These are phyloP conservation scores for Gossypium davidsonii DNA, from an alignment of 441 rosid species.

Conservation along the genomic window DNA sequence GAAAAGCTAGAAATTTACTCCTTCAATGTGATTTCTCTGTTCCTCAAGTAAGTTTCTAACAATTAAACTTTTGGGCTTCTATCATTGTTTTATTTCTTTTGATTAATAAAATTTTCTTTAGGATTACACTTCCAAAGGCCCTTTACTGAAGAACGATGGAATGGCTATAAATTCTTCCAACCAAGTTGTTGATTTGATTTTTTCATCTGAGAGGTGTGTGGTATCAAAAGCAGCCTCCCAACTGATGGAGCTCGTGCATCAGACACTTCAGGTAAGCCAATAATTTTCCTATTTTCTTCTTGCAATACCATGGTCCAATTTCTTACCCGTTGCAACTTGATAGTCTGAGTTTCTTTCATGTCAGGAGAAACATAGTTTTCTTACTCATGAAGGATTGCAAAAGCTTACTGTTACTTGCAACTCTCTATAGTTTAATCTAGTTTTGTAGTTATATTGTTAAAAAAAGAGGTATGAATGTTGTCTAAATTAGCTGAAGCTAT, in stretches of 20 bases:
- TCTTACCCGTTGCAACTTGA: not conserved
- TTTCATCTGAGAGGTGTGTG: constrained; percentile 71
- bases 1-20: constrained; percentile 78
- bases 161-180: constrained; percentile 35
- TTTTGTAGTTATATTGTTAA: not conserved
- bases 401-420: not conserved
- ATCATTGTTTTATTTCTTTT: constrained; percentile 11
- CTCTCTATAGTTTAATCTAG: not conserved
- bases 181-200: constrained; percentile 62
- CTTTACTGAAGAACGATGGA: constrained; percentile 27
- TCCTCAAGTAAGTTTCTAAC: constrained; percentile 52
- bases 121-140: constrained; percentile 43
- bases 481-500: not conserved
- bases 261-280: constrained; percentile 55
- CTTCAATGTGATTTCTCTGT: constrained; percentile 67
- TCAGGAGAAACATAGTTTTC: not conserved
- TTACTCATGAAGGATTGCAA: not conserved
- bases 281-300: not conserved
- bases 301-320: not conserved
- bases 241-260: constrained; percentile 78
- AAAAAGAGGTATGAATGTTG: not conserved
- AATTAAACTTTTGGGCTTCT: constrained; percentile 4
- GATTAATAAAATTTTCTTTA: constrained; percentile 28
- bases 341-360: not conserved
- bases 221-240: constrained; percentile 83